phyloP scores from a whole-genome alignment of 441 rosid genomes.

The Syzygium syzygioides region DNA sequence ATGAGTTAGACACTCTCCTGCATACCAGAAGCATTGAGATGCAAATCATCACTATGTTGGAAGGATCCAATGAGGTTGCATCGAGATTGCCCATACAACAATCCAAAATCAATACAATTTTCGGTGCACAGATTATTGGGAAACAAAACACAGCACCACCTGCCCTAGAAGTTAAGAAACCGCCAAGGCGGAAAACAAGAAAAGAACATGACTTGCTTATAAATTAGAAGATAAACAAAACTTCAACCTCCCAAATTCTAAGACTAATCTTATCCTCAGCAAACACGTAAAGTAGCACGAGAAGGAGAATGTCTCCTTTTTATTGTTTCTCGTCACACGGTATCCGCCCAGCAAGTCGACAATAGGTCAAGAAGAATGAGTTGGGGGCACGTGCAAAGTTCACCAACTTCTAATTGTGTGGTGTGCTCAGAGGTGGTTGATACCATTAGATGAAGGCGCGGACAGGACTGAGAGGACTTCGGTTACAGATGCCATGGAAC shows the following conservation, averaged over 20 bases:
- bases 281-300: background rate
- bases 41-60: background rate
- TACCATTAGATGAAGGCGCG: slow-evolving; percentile 37
- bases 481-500: slow-evolving; percentile 88
- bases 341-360: background rate
- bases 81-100: background rate
- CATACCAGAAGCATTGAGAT: background rate
- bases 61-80: background rate
- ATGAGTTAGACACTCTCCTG: background rate
- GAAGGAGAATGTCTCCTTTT: background rate
- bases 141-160: background rate
- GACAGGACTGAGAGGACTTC: slow-evolving; percentile 82
- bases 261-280: background rate
- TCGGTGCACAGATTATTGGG: background rate
- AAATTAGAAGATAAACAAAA: background rate
- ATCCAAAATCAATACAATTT: background rate
- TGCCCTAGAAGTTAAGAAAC: background rate
- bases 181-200: background rate
- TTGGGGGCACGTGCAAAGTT: background rate
- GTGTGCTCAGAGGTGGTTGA: slow-evolving; percentile 24
- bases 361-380: background rate
- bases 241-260: background rate
- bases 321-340: background rate
- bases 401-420: background rate
- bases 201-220: background rate